These are phyloP conservation scores for Talaromyces piceae DNA, from an alignment of 2,329 filamentous ascomycete species.

Conservation along the genomic window DNA sequence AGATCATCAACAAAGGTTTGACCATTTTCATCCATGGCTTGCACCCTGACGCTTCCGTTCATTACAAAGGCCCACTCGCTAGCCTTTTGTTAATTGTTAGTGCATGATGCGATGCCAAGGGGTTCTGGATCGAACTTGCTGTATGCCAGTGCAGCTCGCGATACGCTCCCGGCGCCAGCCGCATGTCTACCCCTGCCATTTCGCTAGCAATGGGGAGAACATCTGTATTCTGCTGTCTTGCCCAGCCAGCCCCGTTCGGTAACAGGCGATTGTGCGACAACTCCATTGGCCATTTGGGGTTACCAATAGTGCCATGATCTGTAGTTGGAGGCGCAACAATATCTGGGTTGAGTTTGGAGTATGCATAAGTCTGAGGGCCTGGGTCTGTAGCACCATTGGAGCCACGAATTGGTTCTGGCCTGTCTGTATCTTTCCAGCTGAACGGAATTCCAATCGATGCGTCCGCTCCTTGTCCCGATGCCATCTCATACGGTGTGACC, in stretches of 20 bases:
- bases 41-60: constrained; percentile 16
- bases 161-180: constrained; percentile 45
- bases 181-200: constrained; percentile 50
- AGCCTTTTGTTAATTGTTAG: constrained; percentile 5
- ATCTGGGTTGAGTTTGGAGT: constrained; percentile 12
- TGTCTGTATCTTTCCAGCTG: constrained; percentile 4
- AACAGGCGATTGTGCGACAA: constrained; percentile 39
- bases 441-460: constrained; percentile 12
- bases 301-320: constrained; percentile 6
- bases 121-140: not conserved
- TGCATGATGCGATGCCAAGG: not conserved
- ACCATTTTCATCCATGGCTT: constrained; percentile 47
- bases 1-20: constrained; percentile 36
- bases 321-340: constrained; percentile 9
- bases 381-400: constrained; percentile 12
- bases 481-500: constrained; percentile 11
- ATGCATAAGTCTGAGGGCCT: constrained; percentile 11
- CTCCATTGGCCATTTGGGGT: constrained; percentile 45
- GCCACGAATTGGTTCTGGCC: constrained; percentile 13
- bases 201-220: constrained; percentile 37
- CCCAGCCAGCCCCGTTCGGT: constrained; percentile 39
- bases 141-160: constrained; percentile 48
- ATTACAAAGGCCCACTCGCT: constrained; percentile 18
- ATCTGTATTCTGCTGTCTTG: constrained; percentile 41
- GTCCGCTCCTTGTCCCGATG: constrained; percentile 11